Base-by-base conservation (phyloP, 345 rosid genomes). In the Psidium guajava region DNA sequence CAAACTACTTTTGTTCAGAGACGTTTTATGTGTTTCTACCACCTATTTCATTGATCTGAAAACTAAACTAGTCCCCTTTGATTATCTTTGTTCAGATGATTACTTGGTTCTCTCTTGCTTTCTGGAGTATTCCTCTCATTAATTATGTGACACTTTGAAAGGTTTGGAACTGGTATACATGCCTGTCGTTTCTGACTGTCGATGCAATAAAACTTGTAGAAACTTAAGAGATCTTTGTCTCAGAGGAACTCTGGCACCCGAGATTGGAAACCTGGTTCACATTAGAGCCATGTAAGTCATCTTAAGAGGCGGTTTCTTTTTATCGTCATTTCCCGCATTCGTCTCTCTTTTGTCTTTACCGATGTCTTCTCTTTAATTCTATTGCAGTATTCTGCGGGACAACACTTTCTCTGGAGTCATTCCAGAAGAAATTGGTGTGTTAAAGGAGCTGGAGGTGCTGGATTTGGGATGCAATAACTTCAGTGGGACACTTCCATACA, bases 391-490 rank as follows among this genome's bases (percentile, higher is more conserved):
- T 82, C 82, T 94, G 85, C 93, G 96, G 81, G 93, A 94, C 92
- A 94, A 94, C 87, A 88, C 90, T 80, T 93, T 94, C 84, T 82
- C 73, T 28, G 98, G 96, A 58, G 87, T 49, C 74, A 85, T 94
- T 83, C 98, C 98, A 4, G 89, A 90, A 83, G 95, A 83, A 82
- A 52, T 93, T 77, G 94, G 91, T 83, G 89, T 85, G 77, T 83
- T 94, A 83, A 89, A 88, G 93, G 92, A 91, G 84, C 85, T 94
- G 86, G 94, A 94, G 88, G 91, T 88, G 88, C 85, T 94, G 85
- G 98, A 94, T 88, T 86, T 93, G 86, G 96, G 96, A 87, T 89
- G 84, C 82, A 94, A 94, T 81, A 90, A 93, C 88, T 92, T 94
- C 84, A 92, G 88, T 21, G 94, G 94, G 77, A 89, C 90, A 8